Evolutionary conservation across 768 basidiomycete species (phyloP).

Genomic region (Daedaleopsis sinensis): DNA sequence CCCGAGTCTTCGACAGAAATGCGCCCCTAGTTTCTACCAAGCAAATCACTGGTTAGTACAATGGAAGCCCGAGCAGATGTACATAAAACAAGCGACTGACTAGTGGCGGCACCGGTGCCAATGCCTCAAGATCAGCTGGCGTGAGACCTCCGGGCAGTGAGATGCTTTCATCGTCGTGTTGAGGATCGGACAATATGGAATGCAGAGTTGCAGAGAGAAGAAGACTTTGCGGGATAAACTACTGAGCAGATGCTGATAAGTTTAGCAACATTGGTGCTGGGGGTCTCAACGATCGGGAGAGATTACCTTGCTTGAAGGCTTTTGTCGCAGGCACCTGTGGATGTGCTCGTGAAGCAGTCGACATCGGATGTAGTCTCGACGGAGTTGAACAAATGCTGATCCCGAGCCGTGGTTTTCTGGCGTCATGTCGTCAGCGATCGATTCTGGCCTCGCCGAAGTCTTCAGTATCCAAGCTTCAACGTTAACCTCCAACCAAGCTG

Average conservation of each 20-base stretch:
- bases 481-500: too few species aligned
- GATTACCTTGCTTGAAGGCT: neutral
- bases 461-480: too few species aligned
- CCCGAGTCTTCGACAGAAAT: neutral
- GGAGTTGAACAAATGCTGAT: neutral
- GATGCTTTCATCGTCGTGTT: neutral
- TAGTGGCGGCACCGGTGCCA: too few species aligned
- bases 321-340: neutral
- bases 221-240: conserved; percentile 1
- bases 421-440: too few species aligned
- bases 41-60: too few species aligned
- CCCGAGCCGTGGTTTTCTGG: too few species aligned
- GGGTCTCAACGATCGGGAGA: neutral
- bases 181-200: too few species aligned
- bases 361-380: conserved; percentile 2
- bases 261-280: too few species aligned
- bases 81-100: too few species aligned
- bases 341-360: conserved; percentile 16
- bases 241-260: too few species aligned
- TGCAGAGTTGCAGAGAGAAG: neutral
- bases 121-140: neutral
- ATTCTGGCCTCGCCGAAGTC: too few species aligned
- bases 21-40: neutral
- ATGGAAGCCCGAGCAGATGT: neutral
- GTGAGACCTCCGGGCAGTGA: conserved; percentile 13